These are phyloP conservation scores for Lichtheimia ramosa DNA, from an alignment of 371 early-diverging fungal genomes.

Conservation along the genomic window DNA sequence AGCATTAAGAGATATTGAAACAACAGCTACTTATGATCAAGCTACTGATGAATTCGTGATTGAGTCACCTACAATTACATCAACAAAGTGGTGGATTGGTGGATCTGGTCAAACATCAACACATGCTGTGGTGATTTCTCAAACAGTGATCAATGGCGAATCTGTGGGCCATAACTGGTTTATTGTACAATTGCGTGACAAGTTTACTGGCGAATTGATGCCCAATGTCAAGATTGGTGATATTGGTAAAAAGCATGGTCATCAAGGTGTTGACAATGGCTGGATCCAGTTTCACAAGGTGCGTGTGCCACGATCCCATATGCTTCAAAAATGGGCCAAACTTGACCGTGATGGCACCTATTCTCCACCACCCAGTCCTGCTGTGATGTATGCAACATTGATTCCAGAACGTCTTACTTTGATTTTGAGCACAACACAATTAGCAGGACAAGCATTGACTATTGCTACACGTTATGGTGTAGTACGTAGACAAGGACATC, in stretches of 20 bases:
- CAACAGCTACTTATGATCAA: conserved; percentile 81
- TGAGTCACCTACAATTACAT: conserved; percentile 80
- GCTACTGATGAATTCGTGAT: conserved; percentile 78
- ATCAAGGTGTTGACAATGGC: conserved; percentile 88
- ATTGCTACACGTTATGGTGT: conserved; percentile 72
- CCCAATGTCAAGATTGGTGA: conserved; percentile 86
- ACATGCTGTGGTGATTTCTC: conserved; percentile 65
- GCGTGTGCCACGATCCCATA: conserved; percentile 82
- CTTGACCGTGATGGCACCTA: conserved; percentile 64
- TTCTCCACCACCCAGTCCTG: conserved; percentile 55
- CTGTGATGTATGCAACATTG: conserved; percentile 63
- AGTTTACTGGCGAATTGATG: conserved; percentile 66
- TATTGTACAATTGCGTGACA: conserved; percentile 82
- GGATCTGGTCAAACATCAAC: conserved; percentile 82
- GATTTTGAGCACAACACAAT: conserved; percentile 31
- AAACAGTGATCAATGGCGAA: conserved; percentile 67
- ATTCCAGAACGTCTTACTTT: conserved; percentile 67
- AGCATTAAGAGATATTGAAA: conserved; percentile 85
- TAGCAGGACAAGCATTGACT: conserved; percentile 56
- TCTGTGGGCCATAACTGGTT: conserved; percentile 80
- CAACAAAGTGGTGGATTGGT: conserved; percentile 96
- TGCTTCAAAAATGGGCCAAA: conserved; percentile 74
- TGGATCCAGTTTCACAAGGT: conserved; percentile 91
- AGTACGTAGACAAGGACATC: conserved; percentile 62
- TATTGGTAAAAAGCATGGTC: conserved; percentile 79